Evolutionary conservation across 257 asterid genomes (phyloP).

Genomic region (Scutellaria galericulata): DNA sequence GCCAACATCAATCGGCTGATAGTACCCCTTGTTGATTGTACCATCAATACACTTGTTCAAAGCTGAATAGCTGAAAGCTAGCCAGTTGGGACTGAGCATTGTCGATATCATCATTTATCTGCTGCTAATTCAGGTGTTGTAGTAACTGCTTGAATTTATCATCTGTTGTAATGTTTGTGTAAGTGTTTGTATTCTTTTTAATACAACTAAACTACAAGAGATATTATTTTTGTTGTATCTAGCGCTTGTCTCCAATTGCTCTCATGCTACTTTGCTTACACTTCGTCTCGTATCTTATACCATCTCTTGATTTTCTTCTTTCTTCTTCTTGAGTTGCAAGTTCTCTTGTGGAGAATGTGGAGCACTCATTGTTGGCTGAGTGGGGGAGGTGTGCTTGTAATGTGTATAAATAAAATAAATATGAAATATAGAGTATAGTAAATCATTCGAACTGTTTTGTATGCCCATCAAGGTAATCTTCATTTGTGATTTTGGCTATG

Average conservation of each 20-base stretch:
- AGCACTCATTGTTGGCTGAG: background rate
- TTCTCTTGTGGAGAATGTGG: background rate
- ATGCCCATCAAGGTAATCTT: background rate
- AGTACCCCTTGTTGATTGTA: conserved; percentile 8
- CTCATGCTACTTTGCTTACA: background rate
- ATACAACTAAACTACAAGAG: background rate
- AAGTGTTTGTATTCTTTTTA: conserved; percentile 10
- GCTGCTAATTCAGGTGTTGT: conserved; percentile 28
- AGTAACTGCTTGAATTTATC: background rate
- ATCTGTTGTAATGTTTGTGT: background rate
- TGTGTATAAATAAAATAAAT: background rate
- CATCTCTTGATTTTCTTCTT: background rate
- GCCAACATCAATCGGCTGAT: conserved; percentile 29
- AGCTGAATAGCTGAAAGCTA: conserved; percentile 24
- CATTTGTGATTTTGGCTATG: background rate
- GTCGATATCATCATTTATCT: background rate
- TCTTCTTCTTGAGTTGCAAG: background rate
- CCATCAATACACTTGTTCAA: background rate
- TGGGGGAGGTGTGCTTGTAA: background rate
- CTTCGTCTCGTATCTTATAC: background rate
- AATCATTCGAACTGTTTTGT: background rate
- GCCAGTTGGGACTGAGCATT: conserved; percentile 17
- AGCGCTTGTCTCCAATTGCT: conserved; percentile 1
- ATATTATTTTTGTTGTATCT: background rate
- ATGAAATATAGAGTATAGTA: background rate